Percentiles rank a stretch among this genome's conserved stretches.
These are phyloP conservation scores for Neoboletus brunneissimus DNA, from an alignment of 768 basidiomycete genomes.

Conservation along the genomic window DNA sequence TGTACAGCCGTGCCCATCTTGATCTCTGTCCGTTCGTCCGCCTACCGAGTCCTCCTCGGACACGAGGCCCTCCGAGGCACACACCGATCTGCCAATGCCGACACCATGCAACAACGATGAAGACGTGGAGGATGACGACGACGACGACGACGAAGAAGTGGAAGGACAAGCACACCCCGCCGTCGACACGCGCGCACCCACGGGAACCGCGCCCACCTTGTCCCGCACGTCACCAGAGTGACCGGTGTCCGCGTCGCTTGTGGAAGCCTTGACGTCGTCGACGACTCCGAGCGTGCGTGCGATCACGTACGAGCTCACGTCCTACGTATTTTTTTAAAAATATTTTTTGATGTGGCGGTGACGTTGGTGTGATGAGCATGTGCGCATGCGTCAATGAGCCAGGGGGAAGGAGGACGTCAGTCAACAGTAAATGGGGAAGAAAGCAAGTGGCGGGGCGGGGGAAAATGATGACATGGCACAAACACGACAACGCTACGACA, in stretches of 20 bases:
- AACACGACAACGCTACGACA: conserved; percentile 1
- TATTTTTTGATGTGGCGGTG: neutral
- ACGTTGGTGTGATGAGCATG: neutral
- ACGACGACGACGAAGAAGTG: rapidly evolving
- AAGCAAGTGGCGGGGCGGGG: neutral
- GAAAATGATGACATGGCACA: neutral
- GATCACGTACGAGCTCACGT: conserved; percentile 78
- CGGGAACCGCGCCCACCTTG: neutral
- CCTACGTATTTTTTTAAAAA: conserved; percentile 47
- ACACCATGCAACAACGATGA: neutral
- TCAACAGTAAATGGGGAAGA: neutral
- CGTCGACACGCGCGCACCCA: neutral
- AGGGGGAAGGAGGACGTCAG: conserved; percentile 2
- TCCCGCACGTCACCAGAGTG: neutral
- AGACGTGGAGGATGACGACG: neutral
- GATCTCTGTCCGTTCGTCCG: neutral
- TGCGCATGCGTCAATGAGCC: neutral
- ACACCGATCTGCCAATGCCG: neutral
- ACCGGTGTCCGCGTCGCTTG: conserved; percentile 44
- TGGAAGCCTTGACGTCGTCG: conserved; percentile 72
- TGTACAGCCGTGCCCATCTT: neutral
- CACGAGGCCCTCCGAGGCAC: conserved; percentile 9
- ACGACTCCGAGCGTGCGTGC: conserved; percentile 78
- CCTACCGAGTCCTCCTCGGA: conserved; percentile 12
- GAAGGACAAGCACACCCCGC: neutral